Conservation (phyloP, 2,329 filamentous ascomycete genomes). For the Xylaria polymorpha region DNA sequence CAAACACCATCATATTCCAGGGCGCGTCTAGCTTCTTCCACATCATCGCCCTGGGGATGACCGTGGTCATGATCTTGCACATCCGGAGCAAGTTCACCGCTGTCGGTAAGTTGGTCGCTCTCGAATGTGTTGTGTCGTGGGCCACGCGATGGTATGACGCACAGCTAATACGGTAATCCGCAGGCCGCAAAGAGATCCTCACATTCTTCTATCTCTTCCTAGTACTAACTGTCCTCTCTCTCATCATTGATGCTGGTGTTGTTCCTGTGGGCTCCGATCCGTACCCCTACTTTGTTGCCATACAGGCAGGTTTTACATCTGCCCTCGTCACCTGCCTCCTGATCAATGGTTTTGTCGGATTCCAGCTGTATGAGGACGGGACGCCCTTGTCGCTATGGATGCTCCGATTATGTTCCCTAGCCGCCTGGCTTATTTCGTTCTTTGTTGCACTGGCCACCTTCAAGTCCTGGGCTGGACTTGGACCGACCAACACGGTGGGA, state of each 20-base stretch:
- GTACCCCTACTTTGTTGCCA: conserved; percentile 91
- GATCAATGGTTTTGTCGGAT: conserved; percentile 98
- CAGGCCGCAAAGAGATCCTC: conserved; percentile 75
- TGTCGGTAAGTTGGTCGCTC: conserved; percentile 73
- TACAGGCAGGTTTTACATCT: conserved; percentile 85
- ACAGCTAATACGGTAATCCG: conserved; percentile 33
- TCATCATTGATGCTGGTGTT: conserved; percentile 92
- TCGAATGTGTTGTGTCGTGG: not conserved
- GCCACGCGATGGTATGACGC: not conserved
- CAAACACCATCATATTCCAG: conserved; percentile 98
- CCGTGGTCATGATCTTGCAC: conserved; percentile 96
- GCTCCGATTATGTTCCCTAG: conserved; percentile 79
- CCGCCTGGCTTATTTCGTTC: conserved; percentile 87
- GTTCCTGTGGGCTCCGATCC: conserved; percentile 82
- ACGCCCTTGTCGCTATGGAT: conserved; percentile 95
- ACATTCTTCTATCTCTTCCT: conserved; percentile 98
- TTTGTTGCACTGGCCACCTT: conserved; percentile 92
- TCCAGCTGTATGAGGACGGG: conserved; percentile 97
- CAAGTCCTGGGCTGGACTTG: conserved; percentile 87
- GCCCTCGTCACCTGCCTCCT: conserved; percentile 89
- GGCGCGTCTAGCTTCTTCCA: conserved; percentile 91
- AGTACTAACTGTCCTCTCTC: conserved; percentile 86
- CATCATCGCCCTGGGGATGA: conserved; percentile 91
- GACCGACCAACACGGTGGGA: conserved; percentile 85
- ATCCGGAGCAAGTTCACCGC: conserved; percentile 98